Percentiles rank a stretch among this genome's conserved stretches.
These are phyloP conservation scores for Mortierella claussenii DNA, from an alignment of 192 early-diverging fungal species.

Conservation along the genomic window DNA sequence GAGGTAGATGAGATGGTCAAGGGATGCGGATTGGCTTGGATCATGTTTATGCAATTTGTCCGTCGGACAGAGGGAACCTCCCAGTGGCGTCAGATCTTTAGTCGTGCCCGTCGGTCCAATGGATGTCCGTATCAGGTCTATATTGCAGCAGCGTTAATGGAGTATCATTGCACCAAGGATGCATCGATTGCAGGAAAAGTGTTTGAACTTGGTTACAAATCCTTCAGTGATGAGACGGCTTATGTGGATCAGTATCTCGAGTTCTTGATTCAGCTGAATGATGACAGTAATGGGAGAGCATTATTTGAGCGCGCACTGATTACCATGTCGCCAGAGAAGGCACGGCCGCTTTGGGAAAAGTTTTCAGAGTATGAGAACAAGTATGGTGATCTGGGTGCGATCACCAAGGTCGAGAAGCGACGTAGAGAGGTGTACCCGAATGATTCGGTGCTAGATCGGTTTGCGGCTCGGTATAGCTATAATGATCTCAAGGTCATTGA, in stretches of 20 bases:
- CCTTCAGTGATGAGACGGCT: conserved; percentile 75
- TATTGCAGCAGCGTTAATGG: conserved; percentile 78
- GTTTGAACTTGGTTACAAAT: conserved; percentile 90
- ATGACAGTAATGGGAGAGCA: conserved; percentile 91
- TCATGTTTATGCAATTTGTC: conserved; percentile 87
- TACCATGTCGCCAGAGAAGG: conserved; percentile 72
- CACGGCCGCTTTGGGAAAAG: conserved; percentile 82
- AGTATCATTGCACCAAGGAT: conserved; percentile 92
- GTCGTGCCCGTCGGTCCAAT: conserved; percentile 75
- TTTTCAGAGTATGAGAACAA: conserved; percentile 88
- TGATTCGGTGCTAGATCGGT: conserved; percentile 65
- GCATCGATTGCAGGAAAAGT: conserved; percentile 84
- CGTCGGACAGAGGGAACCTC: conserved; percentile 78
- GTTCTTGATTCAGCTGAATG: conserved; percentile 88
- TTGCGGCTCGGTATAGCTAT: conserved; percentile 81
- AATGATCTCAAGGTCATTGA: conserved; percentile 79
- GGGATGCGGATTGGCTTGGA: conserved; percentile 79
- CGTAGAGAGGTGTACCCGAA: conserved; percentile 77
- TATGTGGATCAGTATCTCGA: conserved; percentile 87
- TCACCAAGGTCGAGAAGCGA: conserved; percentile 83
- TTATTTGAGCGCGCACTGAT: conserved; percentile 91
- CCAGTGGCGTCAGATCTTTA: conserved; percentile 73
- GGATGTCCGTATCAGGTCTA: conserved; percentile 84
- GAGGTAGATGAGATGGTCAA: conserved; percentile 67
- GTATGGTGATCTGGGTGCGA: conserved; percentile 84